Percentiles rank a stretch among this genome's conserved stretches.
Evolutionary conservation across 441 rosid species (phyloP).

Genomic region (Erodium texanum): DNA sequence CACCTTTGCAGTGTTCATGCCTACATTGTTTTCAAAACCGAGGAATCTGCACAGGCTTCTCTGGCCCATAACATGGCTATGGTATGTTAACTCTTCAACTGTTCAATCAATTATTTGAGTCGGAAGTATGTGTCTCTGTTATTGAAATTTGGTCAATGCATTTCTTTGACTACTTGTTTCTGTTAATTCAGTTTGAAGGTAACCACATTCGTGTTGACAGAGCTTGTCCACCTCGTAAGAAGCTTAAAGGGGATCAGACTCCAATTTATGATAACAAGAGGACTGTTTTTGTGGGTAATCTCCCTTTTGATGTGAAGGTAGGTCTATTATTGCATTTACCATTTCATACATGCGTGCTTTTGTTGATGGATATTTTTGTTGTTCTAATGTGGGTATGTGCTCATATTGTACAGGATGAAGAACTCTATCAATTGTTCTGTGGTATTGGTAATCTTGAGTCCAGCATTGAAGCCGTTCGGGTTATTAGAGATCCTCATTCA

Average conservation of each 20-base stretch:
- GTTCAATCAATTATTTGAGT: neutral
- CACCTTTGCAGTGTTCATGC: slow-evolving; percentile 69
- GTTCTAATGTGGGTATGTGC: slow-evolving; percentile 4
- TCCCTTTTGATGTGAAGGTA: slow-evolving; percentile 96
- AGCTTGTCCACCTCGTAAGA: slow-evolving; percentile 94
- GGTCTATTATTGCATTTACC: slow-evolving; percentile 6
- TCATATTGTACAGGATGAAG: slow-evolving; percentile 61
- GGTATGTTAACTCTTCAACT: slow-evolving; percentile 35
- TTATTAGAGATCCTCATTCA: slow-evolving; percentile 69
- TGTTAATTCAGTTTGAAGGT: slow-evolving; percentile 52
- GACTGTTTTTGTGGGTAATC: slow-evolving; percentile 83
- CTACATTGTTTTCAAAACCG: slow-evolving; percentile 75
- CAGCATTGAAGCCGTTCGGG: slow-evolving; percentile 81
- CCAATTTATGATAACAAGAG: slow-evolving; percentile 69
- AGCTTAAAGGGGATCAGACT: slow-evolving; percentile 50
- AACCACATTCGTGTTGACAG: slow-evolving; percentile 92
- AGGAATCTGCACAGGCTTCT: slow-evolving; percentile 73
- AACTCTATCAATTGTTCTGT: slow-evolving; percentile 70
- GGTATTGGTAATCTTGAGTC: slow-evolving; percentile 48
- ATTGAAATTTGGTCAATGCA: neutral
- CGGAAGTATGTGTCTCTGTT: neutral
- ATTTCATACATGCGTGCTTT: neutral
- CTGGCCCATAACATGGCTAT: slow-evolving; percentile 75
- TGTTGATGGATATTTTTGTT: slow-evolving; percentile 6
- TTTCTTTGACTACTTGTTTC: neutral